phyloP scores from a whole-genome alignment of 306 rosid species.

The Macrotyloma uniflorum region DNA sequence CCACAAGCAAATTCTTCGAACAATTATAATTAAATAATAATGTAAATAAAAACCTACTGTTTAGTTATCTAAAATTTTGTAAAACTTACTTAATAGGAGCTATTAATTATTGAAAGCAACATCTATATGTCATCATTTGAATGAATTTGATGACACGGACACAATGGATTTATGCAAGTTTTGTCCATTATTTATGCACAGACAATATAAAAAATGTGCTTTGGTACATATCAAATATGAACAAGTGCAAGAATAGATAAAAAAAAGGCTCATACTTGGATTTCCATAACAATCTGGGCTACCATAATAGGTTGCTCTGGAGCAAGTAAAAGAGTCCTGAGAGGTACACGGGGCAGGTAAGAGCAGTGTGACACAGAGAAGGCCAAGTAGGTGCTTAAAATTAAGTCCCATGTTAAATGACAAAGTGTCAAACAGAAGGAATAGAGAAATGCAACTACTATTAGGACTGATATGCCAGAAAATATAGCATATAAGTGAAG shows the following conservation, averaged over 20 bases:
- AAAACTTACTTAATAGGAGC: not conserved
- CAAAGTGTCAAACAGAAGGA: not conserved
- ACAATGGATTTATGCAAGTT: not conserved
- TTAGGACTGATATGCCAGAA: conserved; percentile 11
- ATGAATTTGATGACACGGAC: not conserved
- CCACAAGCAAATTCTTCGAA: not conserved
- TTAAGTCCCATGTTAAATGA: conserved; percentile 48
- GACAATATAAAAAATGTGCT: not conserved
- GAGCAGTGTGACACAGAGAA: conserved; percentile 55
- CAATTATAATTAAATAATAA: not conserved
- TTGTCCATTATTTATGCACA: not conserved
- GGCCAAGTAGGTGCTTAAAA: conserved; percentile 38
- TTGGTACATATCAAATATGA: not conserved
- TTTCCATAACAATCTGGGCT: conserved; percentile 87
- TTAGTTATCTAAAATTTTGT: not conserved
- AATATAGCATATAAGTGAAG: conserved; percentile 22
- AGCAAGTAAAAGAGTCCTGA: conserved; percentile 55
- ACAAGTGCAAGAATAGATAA: not conserved
- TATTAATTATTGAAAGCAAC: not conserved
- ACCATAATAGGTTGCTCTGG: conserved; percentile 91
- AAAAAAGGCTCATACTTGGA: conserved; percentile 54
- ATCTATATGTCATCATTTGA: not conserved
- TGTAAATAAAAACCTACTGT: not conserved
- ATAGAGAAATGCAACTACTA: conserved; percentile 6
- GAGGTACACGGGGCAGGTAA: conserved; percentile 62